A percentile compares a stretch with the other conserved stretches of the same genome.
These are phyloP conservation scores for Porcisia hertigi DNA, from an alignment of 208 protist genomes.

Conservation along the genomic window DNA sequence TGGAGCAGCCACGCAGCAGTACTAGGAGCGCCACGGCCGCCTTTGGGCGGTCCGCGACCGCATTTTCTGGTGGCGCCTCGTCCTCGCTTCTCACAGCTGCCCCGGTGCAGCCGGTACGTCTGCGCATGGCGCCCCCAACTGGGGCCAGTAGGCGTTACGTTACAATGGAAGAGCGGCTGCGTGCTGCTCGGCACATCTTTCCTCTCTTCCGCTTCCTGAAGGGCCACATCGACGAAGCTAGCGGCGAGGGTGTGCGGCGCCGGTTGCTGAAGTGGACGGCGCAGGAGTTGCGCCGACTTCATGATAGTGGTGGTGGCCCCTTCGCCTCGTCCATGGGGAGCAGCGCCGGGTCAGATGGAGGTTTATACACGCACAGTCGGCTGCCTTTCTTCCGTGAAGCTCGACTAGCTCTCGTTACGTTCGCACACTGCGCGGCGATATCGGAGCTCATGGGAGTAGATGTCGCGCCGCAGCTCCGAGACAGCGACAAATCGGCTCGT, in stretches of 20 bases:
- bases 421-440: constrained; percentile 79
- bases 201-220: constrained; percentile 66
- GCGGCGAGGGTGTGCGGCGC: constrained; percentile 57
- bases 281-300: constrained; percentile 47
- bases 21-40: background rate
- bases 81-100: background rate
- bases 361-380: constrained; percentile 8
- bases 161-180: constrained; percentile 58
- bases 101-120: constrained; percentile 40
- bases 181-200: constrained; percentile 61
- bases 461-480: constrained; percentile 26
- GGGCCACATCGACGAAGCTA: constrained; percentile 39
- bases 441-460: constrained; percentile 55
- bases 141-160: constrained; percentile 36
- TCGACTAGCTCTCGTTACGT: constrained; percentile 54
- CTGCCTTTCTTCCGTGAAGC: constrained; percentile 18
- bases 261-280: constrained; percentile 69
- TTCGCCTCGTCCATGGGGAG: constrained; percentile 1
- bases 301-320: background rate
- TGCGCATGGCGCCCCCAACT: constrained; percentile 66
- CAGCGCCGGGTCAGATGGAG: background rate
- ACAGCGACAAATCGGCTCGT: background rate
- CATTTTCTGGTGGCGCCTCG: background rate
- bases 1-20: constrained; percentile 39
- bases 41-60: background rate